Evolutionary conservation across 257 asterid species (phyloP).

Genomic region (Haberlea rhodopensis): DNA sequence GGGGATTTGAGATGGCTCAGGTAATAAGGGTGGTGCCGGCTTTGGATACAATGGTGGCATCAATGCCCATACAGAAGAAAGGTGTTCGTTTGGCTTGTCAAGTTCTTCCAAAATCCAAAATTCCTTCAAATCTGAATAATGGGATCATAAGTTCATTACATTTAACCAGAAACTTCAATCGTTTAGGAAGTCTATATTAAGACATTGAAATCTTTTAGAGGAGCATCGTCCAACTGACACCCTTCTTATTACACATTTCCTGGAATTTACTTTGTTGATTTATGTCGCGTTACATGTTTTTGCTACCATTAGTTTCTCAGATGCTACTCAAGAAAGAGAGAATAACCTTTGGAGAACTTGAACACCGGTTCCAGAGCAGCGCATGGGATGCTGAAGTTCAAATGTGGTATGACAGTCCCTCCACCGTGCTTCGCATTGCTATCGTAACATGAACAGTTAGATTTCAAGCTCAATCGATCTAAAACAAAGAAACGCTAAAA

Average conservation of each 20-base stretch:
- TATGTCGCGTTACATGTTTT: not conserved
- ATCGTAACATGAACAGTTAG: constrained; percentile 25
- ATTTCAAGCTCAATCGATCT: constrained; percentile 16
- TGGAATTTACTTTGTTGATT: constrained; percentile 7
- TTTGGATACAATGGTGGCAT: constrained; percentile 77
- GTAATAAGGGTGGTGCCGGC: constrained; percentile 57
- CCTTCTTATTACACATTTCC: constrained; percentile 1
- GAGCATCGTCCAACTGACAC: not conserved
- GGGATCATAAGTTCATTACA: constrained; percentile 10
- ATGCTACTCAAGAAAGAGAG: constrained; percentile 17
- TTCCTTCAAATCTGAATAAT: constrained; percentile 65
- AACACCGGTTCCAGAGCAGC: constrained; percentile 84
- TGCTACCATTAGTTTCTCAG: constrained; percentile 7
- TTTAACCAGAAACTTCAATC: not conserved
- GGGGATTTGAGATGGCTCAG: constrained; percentile 39
- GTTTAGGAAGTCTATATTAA: not conserved
- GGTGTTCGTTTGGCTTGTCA: constrained; percentile 70
- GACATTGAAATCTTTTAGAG: not conserved
- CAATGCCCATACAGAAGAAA: constrained; percentile 86
- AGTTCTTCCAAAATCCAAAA: constrained; percentile 60
- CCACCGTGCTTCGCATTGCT: constrained; percentile 99
- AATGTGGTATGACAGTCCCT: constrained; percentile 87
- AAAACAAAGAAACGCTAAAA: constrained; percentile 16
- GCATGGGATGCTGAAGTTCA: constrained; percentile 97
- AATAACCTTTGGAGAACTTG: constrained; percentile 69